A percentile compares a stretch with the other conserved stretches of the same genome.
Evolutionary conservation across 2,329 filamentous ascomycete species (phyloP).

Genomic region (Dothistroma septosporum): DNA sequence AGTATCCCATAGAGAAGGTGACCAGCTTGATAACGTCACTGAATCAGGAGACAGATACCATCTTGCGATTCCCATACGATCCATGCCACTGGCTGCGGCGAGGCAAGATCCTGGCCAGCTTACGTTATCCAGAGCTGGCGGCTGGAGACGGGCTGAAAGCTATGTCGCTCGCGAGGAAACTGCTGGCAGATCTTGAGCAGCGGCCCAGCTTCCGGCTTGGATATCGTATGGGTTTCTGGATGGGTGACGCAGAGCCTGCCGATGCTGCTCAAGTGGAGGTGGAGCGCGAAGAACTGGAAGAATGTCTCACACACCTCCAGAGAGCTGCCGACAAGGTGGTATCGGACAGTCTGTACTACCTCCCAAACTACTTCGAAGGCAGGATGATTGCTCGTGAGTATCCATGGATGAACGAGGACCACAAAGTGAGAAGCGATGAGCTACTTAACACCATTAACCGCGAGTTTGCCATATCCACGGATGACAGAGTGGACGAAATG

Average conservation of each 20-base stretch:
- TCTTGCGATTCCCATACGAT: conserved; percentile 27
- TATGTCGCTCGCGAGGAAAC: conserved; percentile 15
- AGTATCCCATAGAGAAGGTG: conserved; percentile 4
- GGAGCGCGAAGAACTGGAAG: conserved; percentile 6
- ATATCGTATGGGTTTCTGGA: conserved; percentile 27
- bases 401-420: conserved; percentile 27
- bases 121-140: conserved; percentile 31
- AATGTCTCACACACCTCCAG: conserved; percentile 12
- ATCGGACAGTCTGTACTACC: conserved; percentile 14
- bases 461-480: conserved; percentile 15
- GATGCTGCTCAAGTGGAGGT: conserved; percentile 4
- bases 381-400: conserved; percentile 22
- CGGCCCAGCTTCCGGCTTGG: conserved; percentile 22
- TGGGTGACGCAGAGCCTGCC: conserved; percentile 18
- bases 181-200: conserved; percentile 11
- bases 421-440: conserved; percentile 11
- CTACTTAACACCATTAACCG: conserved; percentile 11
- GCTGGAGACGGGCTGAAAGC: conserved; percentile 29
- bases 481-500: conserved; percentile 1
- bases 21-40: conserved; percentile 3
- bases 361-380: conserved; percentile 17
- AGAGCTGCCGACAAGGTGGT: conserved; percentile 14
- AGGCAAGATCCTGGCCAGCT: conserved; percentile 12
- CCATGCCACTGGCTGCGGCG: conserved; percentile 25
- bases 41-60: conserved; percentile 15